Evolutionary conservation across 2,329 filamentous ascomycete genomes (phyloP), one percentile per base, ranked within the genome.

Genomic region (Fusarium chaquense): DNA sequence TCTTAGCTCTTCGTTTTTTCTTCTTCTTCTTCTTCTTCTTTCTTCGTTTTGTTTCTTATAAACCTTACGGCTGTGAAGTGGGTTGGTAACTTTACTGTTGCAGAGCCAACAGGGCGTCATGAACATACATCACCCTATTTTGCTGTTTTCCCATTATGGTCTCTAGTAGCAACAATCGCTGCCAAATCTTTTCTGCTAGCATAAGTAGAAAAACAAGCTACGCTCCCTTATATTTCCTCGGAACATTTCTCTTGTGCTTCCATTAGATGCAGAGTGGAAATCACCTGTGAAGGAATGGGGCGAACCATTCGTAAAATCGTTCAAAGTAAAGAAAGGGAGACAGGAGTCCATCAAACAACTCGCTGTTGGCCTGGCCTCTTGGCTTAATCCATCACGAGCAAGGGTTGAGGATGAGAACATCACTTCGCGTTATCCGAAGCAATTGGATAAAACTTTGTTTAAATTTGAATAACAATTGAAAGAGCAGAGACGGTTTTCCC

Each of bases 81-180:
- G 32, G 32, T 43, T 32, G 20, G 51, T 41, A 30, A 18, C 45
- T 53, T 54, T 22, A 33, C 45, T 43, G 30, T 47, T 26, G 15
- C 40, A 55, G 43, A 60, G 52, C 54, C 47, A 54, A 51, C 46
- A 28, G 47, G 24, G 30, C 32, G 40, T 44, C 24, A n/a, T 51
- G 47, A 58, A 69, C 44, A 69, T 38, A 38, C 40, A 69, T 60
- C 43, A 55, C 53, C 44, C 32, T 26, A 46, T 45, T 56, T 51
- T 40, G 35, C 20, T 38, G 45, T 45, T 46, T 43, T 41, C 38
- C 33, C 47, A 20, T 20, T 28, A 30, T 36, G 38, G 38, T 30
- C 41, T 33, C n/a, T 20, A 35, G 45, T 30, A 32, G 35, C 41
- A 38, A 20, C 38, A 51, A 63, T n/a, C 47, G 40, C 20, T 18